phyloP scores from a whole-genome alignment of 129 eudicot species.

The Lactuca sativa region DNA sequence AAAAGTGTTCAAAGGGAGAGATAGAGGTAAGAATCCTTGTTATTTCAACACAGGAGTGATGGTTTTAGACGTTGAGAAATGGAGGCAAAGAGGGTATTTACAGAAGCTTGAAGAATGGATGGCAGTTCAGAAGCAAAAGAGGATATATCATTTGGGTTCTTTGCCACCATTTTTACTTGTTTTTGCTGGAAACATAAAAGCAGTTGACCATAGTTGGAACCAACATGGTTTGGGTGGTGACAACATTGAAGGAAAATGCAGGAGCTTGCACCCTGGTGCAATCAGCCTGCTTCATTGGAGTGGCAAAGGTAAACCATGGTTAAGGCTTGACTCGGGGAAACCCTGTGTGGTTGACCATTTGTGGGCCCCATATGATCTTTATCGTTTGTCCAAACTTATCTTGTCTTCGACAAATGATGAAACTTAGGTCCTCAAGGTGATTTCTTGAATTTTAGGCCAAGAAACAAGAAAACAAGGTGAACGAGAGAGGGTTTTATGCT shows the following conservation, averaged over 20 bases:
- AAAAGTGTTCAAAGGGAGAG: constrained; percentile 31
- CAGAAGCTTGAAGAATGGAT: constrained; percentile 51
- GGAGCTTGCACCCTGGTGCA: constrained; percentile 61
- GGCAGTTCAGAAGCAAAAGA: constrained; percentile 50
- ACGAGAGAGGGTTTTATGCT: constrained; percentile 30
- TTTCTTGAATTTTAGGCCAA: constrained; percentile 30
- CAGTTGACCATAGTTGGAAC: constrained; percentile 50
- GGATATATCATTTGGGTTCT: constrained; percentile 56
- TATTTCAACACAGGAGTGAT: constrained; percentile 56
- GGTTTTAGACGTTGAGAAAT: constrained; percentile 52
- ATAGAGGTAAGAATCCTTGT: constrained; percentile 35
- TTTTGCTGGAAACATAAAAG: constrained; percentile 50
- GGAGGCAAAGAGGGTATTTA: constrained; percentile 49
- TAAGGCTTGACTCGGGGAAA: constrained; percentile 54
- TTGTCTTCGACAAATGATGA: constrained; percentile 23
- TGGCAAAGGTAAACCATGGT: constrained; percentile 68
- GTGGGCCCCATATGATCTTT: constrained; percentile 66
- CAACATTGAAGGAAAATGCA: constrained; percentile 55
- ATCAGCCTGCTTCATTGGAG: constrained; percentile 63
- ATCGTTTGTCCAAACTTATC: constrained; percentile 38
- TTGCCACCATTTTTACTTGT: constrained; percentile 59
- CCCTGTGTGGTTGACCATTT: constrained; percentile 53
- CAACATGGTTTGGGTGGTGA: constrained; percentile 63
- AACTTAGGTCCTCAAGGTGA: neutral
- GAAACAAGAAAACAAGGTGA: constrained; percentile 32